phyloP scores from a whole-genome alignment of 495 filamentous ascomycete genomes.

The Penicillium antarcticum region DNA sequence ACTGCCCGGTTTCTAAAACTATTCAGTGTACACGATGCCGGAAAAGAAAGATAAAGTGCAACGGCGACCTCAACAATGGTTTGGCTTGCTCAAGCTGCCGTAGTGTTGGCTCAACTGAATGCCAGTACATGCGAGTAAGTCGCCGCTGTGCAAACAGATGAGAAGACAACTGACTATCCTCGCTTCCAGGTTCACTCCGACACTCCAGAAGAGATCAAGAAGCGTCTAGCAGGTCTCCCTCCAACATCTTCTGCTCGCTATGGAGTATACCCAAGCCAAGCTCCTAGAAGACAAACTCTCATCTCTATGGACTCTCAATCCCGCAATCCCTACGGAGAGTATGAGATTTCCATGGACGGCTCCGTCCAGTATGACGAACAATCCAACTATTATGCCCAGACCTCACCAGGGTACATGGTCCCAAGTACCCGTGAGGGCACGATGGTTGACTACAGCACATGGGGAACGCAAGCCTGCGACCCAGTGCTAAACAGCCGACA shows the following conservation, averaged over 20 bases:
- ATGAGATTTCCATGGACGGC: conserved; percentile 25
- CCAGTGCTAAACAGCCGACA: conserved; percentile 15
- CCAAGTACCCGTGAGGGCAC: conserved; percentile 14
- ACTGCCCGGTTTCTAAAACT: conserved; percentile 2
- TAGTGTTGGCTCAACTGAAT: conserved; percentile 62
- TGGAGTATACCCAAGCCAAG: conserved; percentile 15
- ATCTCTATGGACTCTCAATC: conserved; percentile 17
- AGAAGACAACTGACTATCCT: not conserved
- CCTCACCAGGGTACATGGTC: conserved; percentile 27
- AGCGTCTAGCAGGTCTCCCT: no score
- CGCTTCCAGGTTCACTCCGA: not conserved
- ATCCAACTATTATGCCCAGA: conserved; percentile 21
- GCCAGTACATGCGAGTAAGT: conserved; percentile 77
- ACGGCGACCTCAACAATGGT: conserved; percentile 75
- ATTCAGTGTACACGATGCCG: conserved; percentile 83
- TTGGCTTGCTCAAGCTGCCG: conserved; percentile 81
- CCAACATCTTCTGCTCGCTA: conserved; percentile 11
- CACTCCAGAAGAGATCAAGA: no score
- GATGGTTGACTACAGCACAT: conserved; percentile 29
- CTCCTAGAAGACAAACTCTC: conserved; percentile 11
- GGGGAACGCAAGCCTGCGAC: conserved; percentile 29
- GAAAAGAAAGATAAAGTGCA: conserved; percentile 95
- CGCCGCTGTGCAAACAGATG: not conserved
- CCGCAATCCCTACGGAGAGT: conserved; percentile 23
- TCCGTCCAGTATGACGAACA: conserved; percentile 31